These are phyloP conservation scores for Entomortierella chlamydospora DNA, from an alignment of 192 early-diverging fungal species.

Conservation along the genomic window DNA sequence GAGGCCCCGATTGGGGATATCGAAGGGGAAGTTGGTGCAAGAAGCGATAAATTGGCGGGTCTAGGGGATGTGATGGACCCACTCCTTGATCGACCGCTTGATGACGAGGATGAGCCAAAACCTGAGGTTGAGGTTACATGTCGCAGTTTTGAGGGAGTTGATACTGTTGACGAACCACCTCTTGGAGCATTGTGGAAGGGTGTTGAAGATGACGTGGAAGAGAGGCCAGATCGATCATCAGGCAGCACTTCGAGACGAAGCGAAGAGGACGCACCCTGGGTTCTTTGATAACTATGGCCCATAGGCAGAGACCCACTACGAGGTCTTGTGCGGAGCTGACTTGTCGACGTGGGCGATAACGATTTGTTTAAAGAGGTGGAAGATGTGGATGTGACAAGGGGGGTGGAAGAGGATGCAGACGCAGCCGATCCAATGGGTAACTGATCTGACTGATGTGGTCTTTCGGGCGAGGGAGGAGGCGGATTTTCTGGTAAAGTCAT, in stretches of 20 bases:
- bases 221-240: conserved; percentile 14
- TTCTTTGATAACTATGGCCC: conserved; percentile 13
- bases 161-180: conserved; percentile 21
- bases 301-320: conserved; percentile 49
- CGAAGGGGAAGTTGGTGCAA: conserved; percentile 25
- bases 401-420: conserved; percentile 6
- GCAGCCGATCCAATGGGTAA: background rate
- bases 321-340: conserved; percentile 34
- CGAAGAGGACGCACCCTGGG: conserved; percentile 23
- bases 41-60: conserved; percentile 37
- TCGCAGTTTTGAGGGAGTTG: conserved; percentile 36
- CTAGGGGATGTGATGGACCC: conserved; percentile 50
- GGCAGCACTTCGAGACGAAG: conserved; percentile 39
- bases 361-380: conserved; percentile 12
- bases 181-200: conserved; percentile 8
- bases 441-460: background rate
- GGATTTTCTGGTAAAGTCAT: conserved; percentile 24
- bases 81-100: conserved; percentile 44
- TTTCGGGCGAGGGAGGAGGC: background rate
- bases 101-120: conserved; percentile 18
- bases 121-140: conserved; percentile 46
- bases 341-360: background rate
- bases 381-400: conserved; percentile 5
- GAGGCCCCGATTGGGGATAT: conserved; percentile 2
- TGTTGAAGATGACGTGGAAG: conserved; percentile 13